Evolutionary conservation across 177 flowering plant genomes (phyloP).

Genomic region (Vitis hybrid): DNA sequence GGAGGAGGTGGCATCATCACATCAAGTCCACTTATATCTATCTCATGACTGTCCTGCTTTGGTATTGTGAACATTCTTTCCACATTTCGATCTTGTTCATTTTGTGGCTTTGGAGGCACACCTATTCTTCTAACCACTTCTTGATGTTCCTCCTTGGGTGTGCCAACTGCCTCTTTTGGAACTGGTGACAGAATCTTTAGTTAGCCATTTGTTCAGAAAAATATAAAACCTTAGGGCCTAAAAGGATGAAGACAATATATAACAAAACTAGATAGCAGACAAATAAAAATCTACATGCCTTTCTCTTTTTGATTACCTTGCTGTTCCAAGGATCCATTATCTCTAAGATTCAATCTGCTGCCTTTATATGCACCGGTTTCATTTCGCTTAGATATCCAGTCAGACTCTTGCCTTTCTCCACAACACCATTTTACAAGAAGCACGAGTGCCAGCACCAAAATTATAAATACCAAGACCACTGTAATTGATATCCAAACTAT

Average conservation of each 20-base stretch:
- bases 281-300: slow-evolving; percentile 34
- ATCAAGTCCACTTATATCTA: slow-evolving; percentile 40
- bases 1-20: slow-evolving; percentile 36
- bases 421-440: slow-evolving; percentile 40
- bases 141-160: slow-evolving; percentile 25
- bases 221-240: not conserved
- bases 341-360: slow-evolving; percentile 30
- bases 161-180: slow-evolving; percentile 29
- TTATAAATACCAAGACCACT: slow-evolving; percentile 40
- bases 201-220: not conserved
- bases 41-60: slow-evolving; percentile 25
- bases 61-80: slow-evolving; percentile 22
- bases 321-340: slow-evolving; percentile 24
- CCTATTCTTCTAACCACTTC: slow-evolving; percentile 27
- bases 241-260: not conserved
- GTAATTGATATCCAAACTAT: slow-evolving; percentile 45
- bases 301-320: slow-evolving; percentile 36
- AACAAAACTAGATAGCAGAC: slow-evolving; percentile 2
- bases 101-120: slow-evolving; percentile 31
- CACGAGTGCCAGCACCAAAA: slow-evolving; percentile 34
- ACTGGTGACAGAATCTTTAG: slow-evolving; percentile 31
- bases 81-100: slow-evolving; percentile 28
- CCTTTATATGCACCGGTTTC: slow-evolving; percentile 43
- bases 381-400: slow-evolving; percentile 31
- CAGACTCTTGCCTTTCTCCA: slow-evolving; percentile 31